Conservation (phyloP, 495 filamentous ascomycete genomes). For the Aspergillus coremiiformis region DNA sequence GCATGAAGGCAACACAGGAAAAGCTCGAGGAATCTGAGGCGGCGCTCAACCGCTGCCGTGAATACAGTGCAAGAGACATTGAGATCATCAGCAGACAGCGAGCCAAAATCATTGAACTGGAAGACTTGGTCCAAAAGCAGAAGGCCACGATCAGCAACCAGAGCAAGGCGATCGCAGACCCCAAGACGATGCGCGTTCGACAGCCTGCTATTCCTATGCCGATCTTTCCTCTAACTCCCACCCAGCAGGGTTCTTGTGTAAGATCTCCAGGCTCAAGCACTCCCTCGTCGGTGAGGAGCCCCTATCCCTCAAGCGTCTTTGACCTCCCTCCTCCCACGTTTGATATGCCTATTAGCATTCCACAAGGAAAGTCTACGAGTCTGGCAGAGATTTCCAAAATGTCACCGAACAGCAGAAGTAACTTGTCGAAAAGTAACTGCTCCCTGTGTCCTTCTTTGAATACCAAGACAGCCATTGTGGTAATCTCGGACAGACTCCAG, state of each 20-base stretch:
- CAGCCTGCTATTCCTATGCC: conserved; percentile 8
- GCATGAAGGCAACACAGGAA: neutral
- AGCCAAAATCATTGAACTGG: conserved; percentile 12
- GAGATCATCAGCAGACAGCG: conserved; percentile 9
- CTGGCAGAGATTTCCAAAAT: neutral
- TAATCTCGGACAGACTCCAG: conserved; percentile 5
- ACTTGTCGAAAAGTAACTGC: neutral
- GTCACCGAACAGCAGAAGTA: neutral
- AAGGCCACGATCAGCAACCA: conserved; percentile 22
- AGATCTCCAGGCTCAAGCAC: neutral
- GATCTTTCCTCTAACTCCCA: conserved; percentile 9
- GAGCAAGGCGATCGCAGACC: conserved; percentile 22
- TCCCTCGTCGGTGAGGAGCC: conserved; percentile 1
- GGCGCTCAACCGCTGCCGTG: neutral
- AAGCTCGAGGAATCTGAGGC: neutral
- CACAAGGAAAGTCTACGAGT: neutral
- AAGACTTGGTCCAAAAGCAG: conserved; percentile 16
- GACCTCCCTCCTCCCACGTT: conserved; percentile 9
- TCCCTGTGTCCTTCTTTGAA: neutral
- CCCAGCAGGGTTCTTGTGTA: neutral
- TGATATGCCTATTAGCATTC: conserved; percentile 1
- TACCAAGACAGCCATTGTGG: neutral
- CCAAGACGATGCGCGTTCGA: conserved; percentile 4
- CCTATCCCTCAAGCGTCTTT: conserved; percentile 6
- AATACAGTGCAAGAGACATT: neutral